Base-by-base conservation (phyloP, 768 basidiomycete species). In the Amanita rimosa region DNA sequence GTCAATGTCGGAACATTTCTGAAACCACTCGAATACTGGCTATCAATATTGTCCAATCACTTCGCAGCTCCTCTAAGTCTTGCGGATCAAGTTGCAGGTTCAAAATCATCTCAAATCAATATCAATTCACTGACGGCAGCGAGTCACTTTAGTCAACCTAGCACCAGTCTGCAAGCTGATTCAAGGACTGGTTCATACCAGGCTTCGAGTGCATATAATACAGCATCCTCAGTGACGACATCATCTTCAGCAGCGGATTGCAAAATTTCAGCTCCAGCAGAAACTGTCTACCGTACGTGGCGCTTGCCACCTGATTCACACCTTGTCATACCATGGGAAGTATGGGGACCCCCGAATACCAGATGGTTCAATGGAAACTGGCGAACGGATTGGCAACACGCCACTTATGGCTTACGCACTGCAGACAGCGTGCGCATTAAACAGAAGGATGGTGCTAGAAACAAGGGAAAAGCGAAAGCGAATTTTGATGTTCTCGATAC, bases 351-450 rank as follows among this genome's bases (percentile, higher is more conserved):
- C 1, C 57, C 60, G 29, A 70, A 63, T 54, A 76, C 76, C 7
- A 70, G 76, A 9, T 78, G 77, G 76, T 78, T 78, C 53, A 64
- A 67, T 47, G 74, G 75, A 54, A 62, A 62, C 42, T 55, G 73
- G 37, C 71, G 65, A 55, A 74, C 72, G 4, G 74, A 79, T 55
- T 76, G 75, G 75, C 74, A 78, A 57, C 72, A 76, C 53, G 72
- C 75, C 16, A 64, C 75, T 24, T 73, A 73, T 54, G 77, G 76
- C 5, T 60, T 72, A 49, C 63, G 74, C 19, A 72, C 75, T 5
- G 68, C 73, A 7, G 77, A 76, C 52, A 71, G 67, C 52, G 60
- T 75, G 8, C 55, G 57, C 48, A 46, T 53, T 31, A 51, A 46
- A 57, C 51, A 38, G 46, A 51, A 47, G 16, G 46, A 27, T 49